Evolutionary conservation across 208 protist genomes (phyloP).

Genomic region (Acanthamoeba culbertsoni): DNA sequence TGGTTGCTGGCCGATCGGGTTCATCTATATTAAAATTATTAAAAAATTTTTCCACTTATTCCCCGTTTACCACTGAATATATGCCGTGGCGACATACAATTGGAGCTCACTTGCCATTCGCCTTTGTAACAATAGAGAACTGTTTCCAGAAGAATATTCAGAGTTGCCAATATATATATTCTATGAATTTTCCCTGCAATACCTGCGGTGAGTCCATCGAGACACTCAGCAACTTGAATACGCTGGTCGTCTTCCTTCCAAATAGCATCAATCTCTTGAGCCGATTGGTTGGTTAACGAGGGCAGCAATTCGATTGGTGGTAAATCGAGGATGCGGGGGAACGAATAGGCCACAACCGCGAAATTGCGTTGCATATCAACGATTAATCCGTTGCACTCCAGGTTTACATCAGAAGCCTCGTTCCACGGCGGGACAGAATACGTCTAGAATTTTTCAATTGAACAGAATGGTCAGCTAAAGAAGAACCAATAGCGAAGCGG

Average conservation of each 20-base stretch:
- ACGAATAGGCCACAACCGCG: not conserved
- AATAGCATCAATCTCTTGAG: not conserved
- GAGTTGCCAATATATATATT: not conserved
- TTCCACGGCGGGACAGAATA: not conserved
- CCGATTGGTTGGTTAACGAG: not conserved
- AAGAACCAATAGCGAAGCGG: too few species aligned
- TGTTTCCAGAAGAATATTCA: not conserved
- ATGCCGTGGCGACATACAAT: not conserved
- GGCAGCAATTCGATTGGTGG: not conserved
- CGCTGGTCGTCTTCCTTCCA: not conserved
- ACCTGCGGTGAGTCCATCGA: not conserved
- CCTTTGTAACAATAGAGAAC: not conserved
- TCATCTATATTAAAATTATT: too few species aligned
- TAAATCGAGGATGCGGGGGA: not conserved
- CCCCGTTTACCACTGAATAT: too few species aligned
- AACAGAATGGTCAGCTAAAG: too few species aligned
- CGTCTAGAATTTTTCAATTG: not conserved
- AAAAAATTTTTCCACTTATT: too few species aligned
- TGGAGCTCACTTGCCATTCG: constrained; percentile 1
- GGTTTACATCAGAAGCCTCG: not conserved
- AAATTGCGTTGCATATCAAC: not conserved
- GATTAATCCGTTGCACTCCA: constrained; percentile 2
- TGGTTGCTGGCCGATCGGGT: not conserved
- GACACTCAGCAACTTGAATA: not conserved
- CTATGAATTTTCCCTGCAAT: not conserved